A percentile compares a stretch with the other conserved stretches of the same genome.
These are phyloP conservation scores for Agaricus subrufescens DNA, from an alignment of 768 basidiomycete species.

Conservation along the genomic window DNA sequence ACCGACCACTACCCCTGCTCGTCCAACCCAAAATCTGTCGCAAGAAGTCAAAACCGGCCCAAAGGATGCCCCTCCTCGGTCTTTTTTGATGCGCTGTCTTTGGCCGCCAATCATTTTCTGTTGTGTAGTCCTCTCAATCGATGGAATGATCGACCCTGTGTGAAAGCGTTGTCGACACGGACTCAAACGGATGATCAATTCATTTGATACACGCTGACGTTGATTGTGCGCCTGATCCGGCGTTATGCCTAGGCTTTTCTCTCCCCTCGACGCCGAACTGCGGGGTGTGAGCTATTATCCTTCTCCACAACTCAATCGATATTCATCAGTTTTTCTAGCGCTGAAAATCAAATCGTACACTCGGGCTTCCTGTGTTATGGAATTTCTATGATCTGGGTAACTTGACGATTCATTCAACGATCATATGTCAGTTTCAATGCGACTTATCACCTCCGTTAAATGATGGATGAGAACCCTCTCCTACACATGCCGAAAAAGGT, in stretches of 20 bases:
- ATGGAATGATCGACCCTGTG: not conserved
- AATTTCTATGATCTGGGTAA: too few relatives aligned
- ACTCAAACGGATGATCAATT: not conserved
- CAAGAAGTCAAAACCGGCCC: too few relatives aligned
- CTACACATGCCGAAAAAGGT: too few relatives aligned
- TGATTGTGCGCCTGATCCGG: conserved; percentile 6
- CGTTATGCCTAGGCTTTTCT: not conserved
- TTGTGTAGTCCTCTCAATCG: not conserved
- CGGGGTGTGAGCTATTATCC: too few relatives aligned
- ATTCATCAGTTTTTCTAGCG: too few relatives aligned
- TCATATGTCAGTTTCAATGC: not conserved
- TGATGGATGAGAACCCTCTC: not conserved
- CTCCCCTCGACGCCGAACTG: not conserved
- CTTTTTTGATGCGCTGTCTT: too few relatives aligned
- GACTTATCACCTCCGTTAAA: not conserved
- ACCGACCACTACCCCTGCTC: not conserved
- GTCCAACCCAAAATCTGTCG: too few relatives aligned
- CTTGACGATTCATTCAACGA: too few relatives aligned
- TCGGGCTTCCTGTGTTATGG: too few relatives aligned
- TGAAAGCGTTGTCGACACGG: not conserved
- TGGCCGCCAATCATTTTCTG: not conserved
- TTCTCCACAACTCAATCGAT: too few relatives aligned
- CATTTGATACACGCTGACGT: not conserved
- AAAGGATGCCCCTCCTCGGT: too few relatives aligned
- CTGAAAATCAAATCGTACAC: too few relatives aligned